These are phyloP conservation scores for Penicillium sumatraense DNA, from an alignment of 2,329 filamentous ascomycete genomes.

Conservation along the genomic window DNA sequence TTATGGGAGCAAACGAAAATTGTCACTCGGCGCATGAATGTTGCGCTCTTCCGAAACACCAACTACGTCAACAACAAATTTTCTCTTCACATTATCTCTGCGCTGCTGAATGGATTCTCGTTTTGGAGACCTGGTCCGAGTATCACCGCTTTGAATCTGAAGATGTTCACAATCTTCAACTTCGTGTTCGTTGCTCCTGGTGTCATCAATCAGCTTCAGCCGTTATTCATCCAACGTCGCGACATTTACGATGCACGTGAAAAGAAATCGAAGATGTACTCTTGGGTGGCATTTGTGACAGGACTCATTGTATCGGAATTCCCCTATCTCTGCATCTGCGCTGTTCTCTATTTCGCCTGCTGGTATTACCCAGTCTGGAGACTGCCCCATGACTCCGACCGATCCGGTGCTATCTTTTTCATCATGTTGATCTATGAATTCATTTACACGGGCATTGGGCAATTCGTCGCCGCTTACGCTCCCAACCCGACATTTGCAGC, in stretches of 20 bases:
- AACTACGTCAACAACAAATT: conserved; percentile 69
- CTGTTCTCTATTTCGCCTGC: conserved; percentile 69
- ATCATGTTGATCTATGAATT: conserved; percentile 18
- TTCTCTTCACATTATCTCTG: conserved; percentile 55
- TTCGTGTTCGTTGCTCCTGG: conserved; percentile 60
- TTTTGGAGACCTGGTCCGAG: conserved; percentile 71
- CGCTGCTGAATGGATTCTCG: conserved; percentile 57
- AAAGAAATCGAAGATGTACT: conserved; percentile 72
- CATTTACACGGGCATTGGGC: conserved; percentile 16
- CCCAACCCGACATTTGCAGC: conserved; percentile 15
- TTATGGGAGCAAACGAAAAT: conserved; percentile 65
- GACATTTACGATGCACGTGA: conserved; percentile 70
- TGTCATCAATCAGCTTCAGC: conserved; percentile 58
- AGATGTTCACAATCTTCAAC: conserved; percentile 72
- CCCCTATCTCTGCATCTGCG: conserved; percentile 66
- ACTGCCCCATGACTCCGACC: conserved; percentile 7
- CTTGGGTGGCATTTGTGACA: conserved; percentile 73
- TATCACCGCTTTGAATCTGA: conserved; percentile 70
- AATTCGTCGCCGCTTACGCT: conserved; percentile 15
- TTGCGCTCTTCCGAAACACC: conserved; percentile 67
- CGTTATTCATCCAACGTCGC: conserved; percentile 71
- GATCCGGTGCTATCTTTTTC: conserved; percentile 11
- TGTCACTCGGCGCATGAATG: conserved; percentile 69
- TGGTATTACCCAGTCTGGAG: conserved; percentile 60
- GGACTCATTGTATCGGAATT: conserved; percentile 72